Conservation (phyloP, 805 yeast genomes). For the Candida insectorum region DNA sequence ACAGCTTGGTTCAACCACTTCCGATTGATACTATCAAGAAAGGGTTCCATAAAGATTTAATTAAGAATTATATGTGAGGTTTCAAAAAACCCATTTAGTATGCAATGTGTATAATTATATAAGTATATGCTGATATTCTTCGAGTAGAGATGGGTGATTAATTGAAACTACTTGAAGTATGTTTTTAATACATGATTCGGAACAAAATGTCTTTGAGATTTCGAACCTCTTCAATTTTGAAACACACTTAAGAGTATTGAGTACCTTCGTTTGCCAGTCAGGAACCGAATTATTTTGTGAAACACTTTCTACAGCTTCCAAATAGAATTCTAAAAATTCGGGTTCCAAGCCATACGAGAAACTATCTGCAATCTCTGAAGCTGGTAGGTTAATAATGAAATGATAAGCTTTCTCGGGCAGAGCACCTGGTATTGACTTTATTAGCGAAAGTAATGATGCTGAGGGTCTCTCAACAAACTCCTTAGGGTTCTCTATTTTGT, state of each 20-base stretch:
- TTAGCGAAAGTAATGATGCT: slow-evolving; percentile 21
- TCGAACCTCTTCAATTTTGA: slow-evolving; percentile 28
- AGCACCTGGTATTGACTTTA: slow-evolving; percentile 24
- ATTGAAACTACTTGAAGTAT: no score
- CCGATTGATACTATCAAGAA: slow-evolving; percentile 21
- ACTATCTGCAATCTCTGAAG: slow-evolving; percentile 20
- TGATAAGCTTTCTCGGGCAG: slow-evolving; percentile 28
- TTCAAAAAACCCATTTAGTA: no score
- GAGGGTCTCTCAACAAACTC: slow-evolving; percentile 19
- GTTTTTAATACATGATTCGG: no score
- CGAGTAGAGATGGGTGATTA: no score
- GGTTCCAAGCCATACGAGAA: slow-evolving; percentile 49
- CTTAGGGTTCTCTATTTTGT: slow-evolving; percentile 1
- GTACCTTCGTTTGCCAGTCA: slow-evolving; percentile 16
- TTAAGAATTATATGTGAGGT: slow-evolving; percentile 8
- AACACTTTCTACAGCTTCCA: slow-evolving; percentile 37
- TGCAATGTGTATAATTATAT: neutral
- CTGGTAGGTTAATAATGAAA: slow-evolving; percentile 30
- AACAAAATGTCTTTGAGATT: slow-evolving; percentile 24
- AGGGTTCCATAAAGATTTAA: slow-evolving; percentile 29
- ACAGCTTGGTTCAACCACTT: slow-evolving; percentile 42
- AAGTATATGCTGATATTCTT: neutral
- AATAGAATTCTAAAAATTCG: slow-evolving; percentile 43
- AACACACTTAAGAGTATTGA: slow-evolving; percentile 21
- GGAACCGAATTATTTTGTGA: slow-evolving; percentile 9